phyloP scores from a whole-genome alignment of 176 grass and related monocot species.

The Miscanthus lutarioriparius region DNA sequence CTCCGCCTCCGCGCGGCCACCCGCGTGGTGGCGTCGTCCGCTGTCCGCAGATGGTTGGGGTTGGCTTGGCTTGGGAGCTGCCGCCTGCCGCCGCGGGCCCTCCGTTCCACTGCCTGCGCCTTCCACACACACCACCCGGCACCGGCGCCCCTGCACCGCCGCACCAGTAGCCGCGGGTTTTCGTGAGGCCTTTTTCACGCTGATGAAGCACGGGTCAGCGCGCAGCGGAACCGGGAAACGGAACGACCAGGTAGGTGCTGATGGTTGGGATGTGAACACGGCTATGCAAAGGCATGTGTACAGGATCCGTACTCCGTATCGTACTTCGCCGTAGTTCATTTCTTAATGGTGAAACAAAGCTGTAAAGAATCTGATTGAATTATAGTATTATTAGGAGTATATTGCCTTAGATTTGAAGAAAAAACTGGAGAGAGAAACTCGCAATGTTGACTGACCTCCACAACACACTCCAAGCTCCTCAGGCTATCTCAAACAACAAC shows the following conservation, averaged over 20 bases:
- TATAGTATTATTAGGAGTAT: no score
- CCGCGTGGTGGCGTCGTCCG: neutral
- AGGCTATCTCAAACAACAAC: no score
- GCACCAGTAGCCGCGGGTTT: neutral
- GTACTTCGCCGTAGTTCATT: neutral
- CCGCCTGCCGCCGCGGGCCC: constrained; percentile 1
- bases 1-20: neutral
- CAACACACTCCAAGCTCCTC: neutral
- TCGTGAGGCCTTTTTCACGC: neutral
- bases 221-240: neutral
- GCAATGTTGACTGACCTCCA: neutral
- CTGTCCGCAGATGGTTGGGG: neutral
- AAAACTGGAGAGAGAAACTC: no score
- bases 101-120: neutral
- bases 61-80: neutral
- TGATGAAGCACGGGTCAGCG: neutral
- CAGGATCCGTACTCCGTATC: constrained; percentile 2
- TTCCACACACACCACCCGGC: neutral
- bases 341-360: neutral
- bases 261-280: neutral
- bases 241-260: neutral
- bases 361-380: neutral
- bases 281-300: neutral
- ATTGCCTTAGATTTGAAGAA: neutral
- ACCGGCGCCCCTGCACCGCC: neutral